phyloP scores from a whole-genome alignment of 2,329 filamentous ascomycete genomes.

The Diaporthe citrichinensis region DNA sequence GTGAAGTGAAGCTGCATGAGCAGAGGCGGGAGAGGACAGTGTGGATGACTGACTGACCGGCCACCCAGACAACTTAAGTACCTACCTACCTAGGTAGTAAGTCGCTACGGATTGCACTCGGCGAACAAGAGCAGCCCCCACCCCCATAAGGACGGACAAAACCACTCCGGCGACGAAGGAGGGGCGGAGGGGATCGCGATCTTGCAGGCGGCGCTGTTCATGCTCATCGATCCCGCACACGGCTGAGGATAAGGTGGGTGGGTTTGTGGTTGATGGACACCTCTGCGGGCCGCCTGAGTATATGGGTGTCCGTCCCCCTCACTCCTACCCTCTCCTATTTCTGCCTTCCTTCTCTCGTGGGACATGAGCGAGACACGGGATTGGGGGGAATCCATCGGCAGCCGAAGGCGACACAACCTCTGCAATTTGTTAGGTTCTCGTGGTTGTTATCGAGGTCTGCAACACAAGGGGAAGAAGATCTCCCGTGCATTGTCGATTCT shows the following conservation, averaged over 20 bases:
- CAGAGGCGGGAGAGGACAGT: slow-evolving; percentile 9
- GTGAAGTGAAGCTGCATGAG: slow-evolving; percentile 1
- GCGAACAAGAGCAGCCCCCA: background rate
- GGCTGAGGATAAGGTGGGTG: background rate
- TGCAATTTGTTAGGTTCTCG: background rate
- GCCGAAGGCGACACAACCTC: slow-evolving; percentile 1
- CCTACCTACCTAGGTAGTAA: background rate
- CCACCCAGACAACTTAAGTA: background rate
- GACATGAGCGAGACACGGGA: slow-evolving; percentile 8
- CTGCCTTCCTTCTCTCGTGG: background rate
- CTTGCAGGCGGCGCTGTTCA: slow-evolving; percentile 16
- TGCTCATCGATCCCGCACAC: background rate
- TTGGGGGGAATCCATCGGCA: background rate
- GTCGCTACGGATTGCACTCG: background rate
- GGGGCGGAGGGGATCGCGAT: slow-evolving; percentile 2
- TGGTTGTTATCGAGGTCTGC: slow-evolving; percentile 7
- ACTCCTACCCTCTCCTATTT: background rate
- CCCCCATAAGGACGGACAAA: background rate
- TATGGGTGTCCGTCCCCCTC: background rate
- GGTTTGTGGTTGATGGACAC: background rate
- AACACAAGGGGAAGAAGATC: background rate
- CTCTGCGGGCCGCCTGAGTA: background rate
- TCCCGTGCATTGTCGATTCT: slow-evolving; percentile 12
- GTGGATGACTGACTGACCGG: background rate
- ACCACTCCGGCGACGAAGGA: background rate